These are phyloP conservation scores for Pilatotrama ljubarskyi DNA, from an alignment of 768 basidiomycete genomes.

Conservation along the genomic window DNA sequence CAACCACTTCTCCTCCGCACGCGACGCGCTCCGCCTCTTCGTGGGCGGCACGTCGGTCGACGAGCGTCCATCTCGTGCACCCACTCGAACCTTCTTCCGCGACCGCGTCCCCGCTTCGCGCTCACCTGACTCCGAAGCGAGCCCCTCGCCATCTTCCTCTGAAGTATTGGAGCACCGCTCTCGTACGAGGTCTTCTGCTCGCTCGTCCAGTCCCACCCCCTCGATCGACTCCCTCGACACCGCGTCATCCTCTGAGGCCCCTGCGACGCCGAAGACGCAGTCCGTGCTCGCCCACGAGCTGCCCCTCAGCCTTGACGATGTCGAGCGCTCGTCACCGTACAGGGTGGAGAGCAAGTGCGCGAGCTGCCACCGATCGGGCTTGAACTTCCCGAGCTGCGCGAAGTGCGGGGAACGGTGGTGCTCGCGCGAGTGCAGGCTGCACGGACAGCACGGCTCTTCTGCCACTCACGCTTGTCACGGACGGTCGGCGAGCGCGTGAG, in stretches of 20 bases:
- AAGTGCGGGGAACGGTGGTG: slow-evolving; percentile 36
- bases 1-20: slow-evolving; percentile 13
- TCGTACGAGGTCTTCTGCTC: slow-evolving; percentile 5
- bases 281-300: slow-evolving; percentile 20
- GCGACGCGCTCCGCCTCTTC: slow-evolving; percentile 15
- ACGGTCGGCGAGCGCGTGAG: slow-evolving; percentile 8
- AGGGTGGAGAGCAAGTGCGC: slow-evolving; percentile 28
- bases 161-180: background rate
- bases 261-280: slow-evolving; percentile 28
- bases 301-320: slow-evolving; percentile 26
- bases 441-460: background rate
- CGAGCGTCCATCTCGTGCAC: slow-evolving; percentile 7
- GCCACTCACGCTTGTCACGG: slow-evolving; percentile 9
- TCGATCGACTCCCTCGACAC: slow-evolving; percentile 31
- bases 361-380: slow-evolving; percentile 30
- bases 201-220: slow-evolving; percentile 22
- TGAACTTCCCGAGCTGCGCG: slow-evolving; percentile 36
- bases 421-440: slow-evolving; percentile 31
- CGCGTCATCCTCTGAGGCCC: slow-evolving; percentile 32
- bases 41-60: slow-evolving; percentile 14
- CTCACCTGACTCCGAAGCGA: slow-evolving; percentile 12
- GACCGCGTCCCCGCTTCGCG: background rate
- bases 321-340: slow-evolving; percentile 32
- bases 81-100: slow-evolving; percentile 9
- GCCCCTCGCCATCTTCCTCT: background rate